Evolutionary conservation across 176 grass and related monocot genomes (phyloP), one percentile per base, ranked within the genome.

Genomic region (Musa acuminata): DNA sequence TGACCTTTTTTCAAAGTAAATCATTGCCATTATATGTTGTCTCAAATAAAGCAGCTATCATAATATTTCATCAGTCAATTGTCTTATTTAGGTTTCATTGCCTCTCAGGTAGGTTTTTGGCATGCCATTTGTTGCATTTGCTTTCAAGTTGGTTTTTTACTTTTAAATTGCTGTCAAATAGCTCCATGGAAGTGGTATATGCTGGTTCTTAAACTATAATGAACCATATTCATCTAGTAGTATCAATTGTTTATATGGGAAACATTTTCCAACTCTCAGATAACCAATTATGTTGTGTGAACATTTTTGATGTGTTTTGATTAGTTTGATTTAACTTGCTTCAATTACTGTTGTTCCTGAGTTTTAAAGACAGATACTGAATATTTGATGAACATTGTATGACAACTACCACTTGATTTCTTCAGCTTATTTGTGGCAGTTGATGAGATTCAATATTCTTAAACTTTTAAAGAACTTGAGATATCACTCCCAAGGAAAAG

Each of bases 371-470:
- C 21, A 8, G 35, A 35, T 51, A 51, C 9, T 0, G 17, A 12
- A 70, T 50, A 8, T n/a, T 64, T 49, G 13, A 66, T 78, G 8
- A 13, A 59, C 12, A 71, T 62, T 73, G 53, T 83, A 75, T 83
- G 63, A 75, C 14, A 58, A 52, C 55, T 69, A 72, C 21, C 77
- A 62, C 19, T 53, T 87, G 55, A 62, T 83, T 17, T 85, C 57
- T 89, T 82, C 90, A 97, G 94, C 94, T 71, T 89, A 90, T 69
- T 80, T 93, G 71, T 97, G 94, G 94, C 94, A 97, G 75, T 89
- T 97, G 87, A 97, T 97, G 94, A 90, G 94, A 84, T 97, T 83
- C 84, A 97, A 90, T 83, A 97, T 97, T 70, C 89, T 97, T 86
- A 90, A 93, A 63, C 67, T 97, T 73, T 60, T 97, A 74, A 93